These are phyloP conservation scores for Golovinomyces cichoracearum DNA, from an alignment of 2,329 filamentous ascomycete species.

Conservation along the genomic window DNA sequence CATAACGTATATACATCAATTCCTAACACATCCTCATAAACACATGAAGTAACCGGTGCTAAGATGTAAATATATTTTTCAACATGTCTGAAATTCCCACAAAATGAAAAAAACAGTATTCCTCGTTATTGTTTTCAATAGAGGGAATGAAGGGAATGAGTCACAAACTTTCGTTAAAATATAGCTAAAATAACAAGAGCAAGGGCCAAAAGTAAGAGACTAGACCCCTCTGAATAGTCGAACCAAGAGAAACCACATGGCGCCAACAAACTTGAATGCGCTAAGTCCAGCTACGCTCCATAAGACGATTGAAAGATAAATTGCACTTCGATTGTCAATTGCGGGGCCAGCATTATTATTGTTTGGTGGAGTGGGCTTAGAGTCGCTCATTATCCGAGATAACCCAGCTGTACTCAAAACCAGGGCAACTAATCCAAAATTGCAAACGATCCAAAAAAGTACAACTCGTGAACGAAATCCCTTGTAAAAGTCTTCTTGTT, in stretches of 20 bases:
- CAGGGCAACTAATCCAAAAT: conserved; percentile 64
- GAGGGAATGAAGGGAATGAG: neutral
- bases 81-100: too few species aligned
- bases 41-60: too few species aligned
- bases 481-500: conserved; percentile 95
- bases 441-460: conserved; percentile 86
- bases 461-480: conserved; percentile 84
- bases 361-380: conserved; percentile 27
- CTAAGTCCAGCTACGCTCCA: conserved; percentile 16
- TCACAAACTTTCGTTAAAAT: neutral
- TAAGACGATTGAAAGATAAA: conserved; percentile 16
- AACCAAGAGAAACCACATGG: conserved; percentile 42
- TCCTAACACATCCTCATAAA: too few species aligned
- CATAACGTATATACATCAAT: too few species aligned
- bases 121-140: too few species aligned
- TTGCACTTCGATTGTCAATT: conserved; percentile 24
- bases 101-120: too few species aligned
- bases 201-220: too few species aligned
- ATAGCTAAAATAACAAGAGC: neutral
- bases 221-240: conserved; percentile 55
- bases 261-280: conserved; percentile 15
- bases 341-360: neutral
- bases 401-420: conserved; percentile 70
- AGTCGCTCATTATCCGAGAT: conserved; percentile 32
- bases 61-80: too few species aligned